Conservation (phyloP, 2,329 filamentous ascomycete genomes). For the Colletotrichum higginsianum region DNA sequence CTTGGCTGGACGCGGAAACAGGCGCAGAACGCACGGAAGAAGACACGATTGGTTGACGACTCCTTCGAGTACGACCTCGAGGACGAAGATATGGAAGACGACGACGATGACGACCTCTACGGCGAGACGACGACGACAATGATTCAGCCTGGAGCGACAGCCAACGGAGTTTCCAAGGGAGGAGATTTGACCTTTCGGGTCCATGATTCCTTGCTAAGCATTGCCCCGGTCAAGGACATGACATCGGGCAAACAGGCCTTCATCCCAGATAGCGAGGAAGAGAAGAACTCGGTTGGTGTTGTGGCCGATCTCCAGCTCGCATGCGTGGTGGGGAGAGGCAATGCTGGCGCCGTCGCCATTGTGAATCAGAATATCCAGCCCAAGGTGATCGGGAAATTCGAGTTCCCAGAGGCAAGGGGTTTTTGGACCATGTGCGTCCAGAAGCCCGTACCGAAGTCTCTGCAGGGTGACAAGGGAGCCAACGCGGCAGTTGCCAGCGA, state of each 20-base stretch:
- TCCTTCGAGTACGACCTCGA: constrained; percentile 67
- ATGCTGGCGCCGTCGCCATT: constrained; percentile 79
- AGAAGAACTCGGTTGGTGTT: constrained; percentile 61
- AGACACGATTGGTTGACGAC: constrained; percentile 71
- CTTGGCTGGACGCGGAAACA: constrained; percentile 84
- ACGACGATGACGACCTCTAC: constrained; percentile 72
- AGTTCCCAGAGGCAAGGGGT: constrained; percentile 80
- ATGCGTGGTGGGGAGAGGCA: constrained; percentile 74
- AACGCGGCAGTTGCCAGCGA: constrained; percentile 67
- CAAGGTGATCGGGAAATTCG: constrained; percentile 76
- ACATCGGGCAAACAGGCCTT: constrained; percentile 74
- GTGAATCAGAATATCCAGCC: constrained; percentile 86
- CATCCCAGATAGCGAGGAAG: constrained; percentile 61
- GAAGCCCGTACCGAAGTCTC: constrained; percentile 74
- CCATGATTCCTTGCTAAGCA: constrained; percentile 82
- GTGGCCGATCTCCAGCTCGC: constrained; percentile 72
- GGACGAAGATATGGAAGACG: constrained; percentile 73
- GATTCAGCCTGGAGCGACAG: constrained; percentile 52
- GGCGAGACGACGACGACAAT: constrained; percentile 58
- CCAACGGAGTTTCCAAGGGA: constrained; percentile 61
- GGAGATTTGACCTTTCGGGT: constrained; percentile 81
- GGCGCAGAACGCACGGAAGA: constrained; percentile 72
- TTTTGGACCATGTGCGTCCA: constrained; percentile 86
- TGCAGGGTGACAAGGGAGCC: constrained; percentile 66
- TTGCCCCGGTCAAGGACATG: constrained; percentile 85